Percentiles rank a stretch among this genome's conserved stretches.
Conservation (phyloP, 352 stramenopile species). For the Pythium brachiatum region DNA sequence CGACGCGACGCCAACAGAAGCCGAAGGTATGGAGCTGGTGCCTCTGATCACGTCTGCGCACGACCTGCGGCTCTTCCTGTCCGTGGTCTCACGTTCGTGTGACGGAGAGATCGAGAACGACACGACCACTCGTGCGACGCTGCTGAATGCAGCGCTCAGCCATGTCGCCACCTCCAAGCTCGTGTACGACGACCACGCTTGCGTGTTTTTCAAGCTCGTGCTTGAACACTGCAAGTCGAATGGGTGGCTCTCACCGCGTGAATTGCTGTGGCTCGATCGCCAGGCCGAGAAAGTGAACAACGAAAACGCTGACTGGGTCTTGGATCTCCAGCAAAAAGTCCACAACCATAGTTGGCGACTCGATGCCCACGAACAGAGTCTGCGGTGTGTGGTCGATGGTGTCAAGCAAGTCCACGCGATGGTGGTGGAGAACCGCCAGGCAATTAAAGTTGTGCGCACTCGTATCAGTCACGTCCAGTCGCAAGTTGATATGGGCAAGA, state of each 20-base stretch:
- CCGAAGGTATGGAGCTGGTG: not conserved
- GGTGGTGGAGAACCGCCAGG: constrained; percentile 9
- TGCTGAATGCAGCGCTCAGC: not conserved
- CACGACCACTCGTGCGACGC: not conserved
- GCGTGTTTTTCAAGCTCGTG: not conserved
- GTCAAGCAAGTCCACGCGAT: constrained; percentile 1
- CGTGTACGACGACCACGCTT: not conserved
- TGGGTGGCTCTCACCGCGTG: not conserved
- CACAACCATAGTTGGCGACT: constrained; percentile 11
- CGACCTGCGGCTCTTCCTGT: constrained; percentile 1
- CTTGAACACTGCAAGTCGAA: not conserved
- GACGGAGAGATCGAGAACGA: not conserved
- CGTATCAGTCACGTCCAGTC: not conserved
- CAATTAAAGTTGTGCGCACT: not conserved
- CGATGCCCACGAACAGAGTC: constrained; percentile 2
- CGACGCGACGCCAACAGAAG: not conserved
- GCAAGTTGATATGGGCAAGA: not conserved
- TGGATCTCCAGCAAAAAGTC: constrained; percentile 7
- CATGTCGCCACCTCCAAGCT: not conserved
- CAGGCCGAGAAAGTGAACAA: constrained; percentile 20
- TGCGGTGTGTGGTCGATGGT: not conserved
- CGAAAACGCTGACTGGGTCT: constrained; percentile 12
- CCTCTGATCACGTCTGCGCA: constrained; percentile 15
- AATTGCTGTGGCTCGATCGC: not conserved
- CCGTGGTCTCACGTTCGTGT: not conserved